Evolutionary conservation across 1,284 basidiomycete genomes (phyloP), one percentile per base, ranked within the genome.

Genomic region (Ustilago hordei): DNA sequence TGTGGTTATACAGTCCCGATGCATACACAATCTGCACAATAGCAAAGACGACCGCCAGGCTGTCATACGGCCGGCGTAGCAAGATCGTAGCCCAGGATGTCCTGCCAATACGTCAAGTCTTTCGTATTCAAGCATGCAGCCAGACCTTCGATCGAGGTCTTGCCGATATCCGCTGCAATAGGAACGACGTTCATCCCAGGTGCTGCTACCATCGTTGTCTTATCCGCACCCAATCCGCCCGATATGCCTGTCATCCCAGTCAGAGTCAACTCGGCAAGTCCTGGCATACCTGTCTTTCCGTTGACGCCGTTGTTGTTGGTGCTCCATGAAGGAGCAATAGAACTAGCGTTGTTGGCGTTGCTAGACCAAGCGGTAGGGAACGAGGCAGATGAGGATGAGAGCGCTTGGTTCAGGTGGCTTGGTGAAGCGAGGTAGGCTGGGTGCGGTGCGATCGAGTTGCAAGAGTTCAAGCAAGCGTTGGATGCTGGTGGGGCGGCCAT

Each of bases 21-120:
- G 4, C 38, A 39, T 19, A 11, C 11, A 39, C 9, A 17, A 39
- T 11, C 38, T 17, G 9, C 11, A 39, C 4, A 17, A 50, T 50
- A 50, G 23, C 28, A 32, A 50, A 15, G 13, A 31, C 48, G 31
- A 50, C 7, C 15, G 15, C 28, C 6, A 9, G 17, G 28, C 52
- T 23, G 32, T 65, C 48, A 67, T 3, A 60, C 60, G 8, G 69
- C 35, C 11, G 65, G 63, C 8, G 56, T 48, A 4, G 64, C 55
- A 7, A 78, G 54, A 41, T 74, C 75, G 7, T 66, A 68, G 8
- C 68, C 75, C 35, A 78, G 36, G 17, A 78, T 70, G 36, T 65
- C 61, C 62, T 78, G 70, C 75, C 75, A 78, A 38, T 78, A 78
- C 1, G 50, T 62, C 15, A 78, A 36, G 17, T 78, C 75, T 28